These are phyloP conservation scores for Coprinellus micaceus DNA, from an alignment of 768 basidiomycete species.

Conservation along the genomic window DNA sequence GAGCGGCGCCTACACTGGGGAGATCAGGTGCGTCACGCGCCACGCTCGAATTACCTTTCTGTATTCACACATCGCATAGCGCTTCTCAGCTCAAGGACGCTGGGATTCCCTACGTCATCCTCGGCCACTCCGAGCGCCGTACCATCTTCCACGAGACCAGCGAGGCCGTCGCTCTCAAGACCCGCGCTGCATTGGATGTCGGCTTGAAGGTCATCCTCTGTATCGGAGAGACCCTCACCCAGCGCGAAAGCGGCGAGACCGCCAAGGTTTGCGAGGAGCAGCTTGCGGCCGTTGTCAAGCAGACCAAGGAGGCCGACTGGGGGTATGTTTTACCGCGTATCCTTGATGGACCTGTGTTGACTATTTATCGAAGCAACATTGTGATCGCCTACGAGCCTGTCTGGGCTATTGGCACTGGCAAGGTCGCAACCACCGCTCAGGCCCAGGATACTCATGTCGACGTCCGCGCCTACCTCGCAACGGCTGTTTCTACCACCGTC, in stretches of 20 bases:
- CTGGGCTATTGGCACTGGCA: conserved; percentile 99
- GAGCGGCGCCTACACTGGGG: conserved; percentile 92
- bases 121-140: conserved; percentile 97
- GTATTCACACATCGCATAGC: too few relatives aligned
- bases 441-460: conserved; percentile 90
- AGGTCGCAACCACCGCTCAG: conserved; percentile 87
- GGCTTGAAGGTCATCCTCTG: conserved; percentile 89
- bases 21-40: conserved; percentile 87
- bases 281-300: conserved; percentile 68
- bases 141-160: conserved; percentile 89
- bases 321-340: conserved; percentile 44
- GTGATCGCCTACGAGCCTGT: conserved; percentile 97
- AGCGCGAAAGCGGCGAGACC: conserved; percentile 81
- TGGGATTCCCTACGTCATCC: conserved; percentile 86
- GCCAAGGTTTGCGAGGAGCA: conserved; percentile 77
- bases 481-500: conserved; percentile 61
- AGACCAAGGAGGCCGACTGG: conserved; percentile 70
- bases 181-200: conserved; percentile 72
- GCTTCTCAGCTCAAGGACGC: conserved; percentile 83
- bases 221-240: conserved; percentile 87
- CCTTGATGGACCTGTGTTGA: background rate
- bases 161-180: conserved; percentile 80
- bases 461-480: conserved; percentile 71
- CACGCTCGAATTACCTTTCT: too few relatives aligned
- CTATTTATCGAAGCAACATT: conserved; percentile 55